phyloP scores from a whole-genome alignment of 306 rosid species.

The Rosa persica region DNA sequence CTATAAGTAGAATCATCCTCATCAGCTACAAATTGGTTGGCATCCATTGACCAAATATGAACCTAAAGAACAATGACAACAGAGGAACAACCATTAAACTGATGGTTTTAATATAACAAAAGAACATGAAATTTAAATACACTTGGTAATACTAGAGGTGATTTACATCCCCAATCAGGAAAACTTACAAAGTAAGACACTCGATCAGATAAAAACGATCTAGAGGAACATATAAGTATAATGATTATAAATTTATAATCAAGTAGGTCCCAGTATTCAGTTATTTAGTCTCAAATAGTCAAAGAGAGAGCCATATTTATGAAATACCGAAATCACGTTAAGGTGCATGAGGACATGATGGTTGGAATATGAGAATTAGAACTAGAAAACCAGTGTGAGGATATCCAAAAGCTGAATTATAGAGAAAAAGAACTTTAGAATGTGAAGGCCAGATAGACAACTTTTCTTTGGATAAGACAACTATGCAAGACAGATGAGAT shows the following conservation, averaged over 20 bases:
- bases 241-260: background rate
- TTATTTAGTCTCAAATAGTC: background rate
- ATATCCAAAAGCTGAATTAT: background rate
- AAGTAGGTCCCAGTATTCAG: background rate
- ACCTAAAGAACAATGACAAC: slow-evolving; percentile 42
- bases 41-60: slow-evolving; percentile 76
- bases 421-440: background rate
- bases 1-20: slow-evolving; percentile 84
- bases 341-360: background rate
- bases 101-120: slow-evolving; percentile 1
- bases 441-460: background rate
- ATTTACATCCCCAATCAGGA: background rate
- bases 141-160: background rate
- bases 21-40: slow-evolving; percentile 84
- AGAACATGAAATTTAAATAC: background rate
- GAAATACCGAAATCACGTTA: background rate
- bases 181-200: background rate
- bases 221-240: background rate
- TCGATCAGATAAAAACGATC: background rate
- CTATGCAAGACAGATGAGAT: background rate
- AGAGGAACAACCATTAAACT: background rate
- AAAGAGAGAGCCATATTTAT: background rate
- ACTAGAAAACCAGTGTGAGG: background rate
- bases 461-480: background rate
- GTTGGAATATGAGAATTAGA: background rate